phyloP scores from a whole-genome alignment of 441 rosid genomes.

The Lepidium campestre region DNA sequence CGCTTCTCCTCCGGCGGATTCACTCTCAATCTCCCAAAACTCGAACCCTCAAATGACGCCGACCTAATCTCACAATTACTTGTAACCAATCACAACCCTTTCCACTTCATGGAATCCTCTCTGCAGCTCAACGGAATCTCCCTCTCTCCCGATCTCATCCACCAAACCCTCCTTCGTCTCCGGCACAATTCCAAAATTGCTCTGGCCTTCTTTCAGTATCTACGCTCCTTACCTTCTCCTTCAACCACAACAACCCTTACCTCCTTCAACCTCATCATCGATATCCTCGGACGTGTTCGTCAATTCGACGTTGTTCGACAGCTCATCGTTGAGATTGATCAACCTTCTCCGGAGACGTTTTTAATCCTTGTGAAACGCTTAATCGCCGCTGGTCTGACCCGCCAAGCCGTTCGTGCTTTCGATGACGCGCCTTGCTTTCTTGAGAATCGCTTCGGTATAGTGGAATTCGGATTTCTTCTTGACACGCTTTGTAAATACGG shows the following conservation, averaged over 20 bases:
- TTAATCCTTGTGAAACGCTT: conserved; percentile 55
- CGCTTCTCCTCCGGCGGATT: conserved; percentile 21
- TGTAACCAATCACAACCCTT: conserved; percentile 79
- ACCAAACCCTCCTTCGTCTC: conserved; percentile 93
- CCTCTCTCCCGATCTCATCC: conserved; percentile 50
- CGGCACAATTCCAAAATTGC: conserved; percentile 75
- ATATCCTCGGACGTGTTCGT: conserved; percentile 61
- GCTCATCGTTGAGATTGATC: conserved; percentile 65
- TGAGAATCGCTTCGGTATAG: background rate
- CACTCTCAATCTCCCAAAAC: conserved; percentile 36
- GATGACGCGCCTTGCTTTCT: conserved; percentile 65
- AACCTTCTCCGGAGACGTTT: conserved; percentile 54
- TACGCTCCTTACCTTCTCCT: conserved; percentile 56
- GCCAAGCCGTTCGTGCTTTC: conserved; percentile 72
- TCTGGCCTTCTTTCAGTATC: conserved; percentile 64
- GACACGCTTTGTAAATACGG: conserved; percentile 84
- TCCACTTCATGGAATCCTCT: conserved; percentile 76
- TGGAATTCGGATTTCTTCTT: conserved; percentile 46
- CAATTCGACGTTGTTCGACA: conserved; percentile 80
- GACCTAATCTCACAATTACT: conserved; percentile 62
- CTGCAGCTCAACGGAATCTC: conserved; percentile 77
- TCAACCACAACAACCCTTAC: conserved; percentile 27
- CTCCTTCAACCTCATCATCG: conserved; percentile 72
- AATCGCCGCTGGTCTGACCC: conserved; percentile 75
- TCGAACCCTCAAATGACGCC: conserved; percentile 66